These are phyloP conservation scores for Leishmania mexicana DNA, from an alignment of 208 protist species.

Conservation along the genomic window DNA sequence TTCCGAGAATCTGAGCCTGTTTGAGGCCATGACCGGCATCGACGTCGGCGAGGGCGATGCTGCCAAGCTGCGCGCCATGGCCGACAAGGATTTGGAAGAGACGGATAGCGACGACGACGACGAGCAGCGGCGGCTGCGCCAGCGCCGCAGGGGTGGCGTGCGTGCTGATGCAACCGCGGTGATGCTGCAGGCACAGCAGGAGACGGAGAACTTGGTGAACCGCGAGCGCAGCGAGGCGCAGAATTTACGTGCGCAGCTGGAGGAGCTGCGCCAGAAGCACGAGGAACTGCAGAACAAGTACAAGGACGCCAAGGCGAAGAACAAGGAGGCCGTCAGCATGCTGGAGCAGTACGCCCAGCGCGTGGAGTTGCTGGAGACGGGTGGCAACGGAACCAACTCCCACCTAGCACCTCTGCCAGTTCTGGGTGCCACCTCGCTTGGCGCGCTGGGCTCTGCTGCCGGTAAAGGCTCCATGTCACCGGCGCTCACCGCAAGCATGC, in stretches of 20 bases:
- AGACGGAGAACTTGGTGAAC: constrained; percentile 74
- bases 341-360: constrained; percentile 74
- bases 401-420: constrained; percentile 30
- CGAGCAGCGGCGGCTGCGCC: constrained; percentile 51
- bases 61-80: constrained; percentile 62
- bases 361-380: constrained; percentile 60
- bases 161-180: constrained; percentile 46
- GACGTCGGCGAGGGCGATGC: constrained; percentile 80
- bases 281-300: constrained; percentile 92
- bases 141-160: constrained; percentile 18
- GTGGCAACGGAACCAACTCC: constrained; percentile 19
- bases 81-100: constrained; percentile 44
- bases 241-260: constrained; percentile 68
- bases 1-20: constrained; percentile 76
- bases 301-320: constrained; percentile 92
- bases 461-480: constrained; percentile 13
- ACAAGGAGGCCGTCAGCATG: constrained; percentile 68
- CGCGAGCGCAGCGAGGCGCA: constrained; percentile 64
- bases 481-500: constrained; percentile 54
- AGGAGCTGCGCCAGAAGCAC: constrained; percentile 78
- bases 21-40: constrained; percentile 87
- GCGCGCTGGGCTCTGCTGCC: not conserved
- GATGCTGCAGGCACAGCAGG: constrained; percentile 76
- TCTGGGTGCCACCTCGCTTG: constrained; percentile 23
- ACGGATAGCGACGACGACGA: constrained; percentile 87